These are phyloP conservation scores for Cyberlindnera bimundalis DNA, from an alignment of 805 yeast genomes.

Conservation along the genomic window DNA sequence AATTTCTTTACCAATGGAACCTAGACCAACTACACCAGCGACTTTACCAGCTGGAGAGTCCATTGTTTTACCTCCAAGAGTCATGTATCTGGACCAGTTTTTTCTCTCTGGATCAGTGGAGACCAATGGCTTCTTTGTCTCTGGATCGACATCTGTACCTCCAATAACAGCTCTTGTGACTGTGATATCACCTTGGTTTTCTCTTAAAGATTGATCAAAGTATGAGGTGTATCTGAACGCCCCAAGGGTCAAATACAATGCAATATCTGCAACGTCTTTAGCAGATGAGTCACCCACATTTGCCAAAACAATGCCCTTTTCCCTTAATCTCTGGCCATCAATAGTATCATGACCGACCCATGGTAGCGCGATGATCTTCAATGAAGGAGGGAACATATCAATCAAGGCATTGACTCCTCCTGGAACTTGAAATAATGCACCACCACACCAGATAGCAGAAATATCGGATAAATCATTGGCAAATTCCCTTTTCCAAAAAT, in stretches of 20 bases:
- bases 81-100: slow-evolving; percentile 39
- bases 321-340: slow-evolving; percentile 42
- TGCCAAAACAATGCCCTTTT: slow-evolving; percentile 50
- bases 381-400: slow-evolving; percentile 42
- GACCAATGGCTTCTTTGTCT: slow-evolving; percentile 6
- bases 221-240: slow-evolving; percentile 55
- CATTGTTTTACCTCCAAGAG: slow-evolving; percentile 43
- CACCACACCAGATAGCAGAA: slow-evolving; percentile 52
- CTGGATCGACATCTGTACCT: slow-evolving; percentile 22
- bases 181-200: slow-evolving; percentile 39
- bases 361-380: slow-evolving; percentile 50
- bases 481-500: slow-evolving; percentile 40
- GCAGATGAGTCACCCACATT: slow-evolving; percentile 61
- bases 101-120: slow-evolving; percentile 30
- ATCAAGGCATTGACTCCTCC: slow-evolving; percentile 43
- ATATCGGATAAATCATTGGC: slow-evolving; percentile 37
- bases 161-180: slow-evolving; percentile 41
- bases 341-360: slow-evolving; percentile 61
- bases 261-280: slow-evolving; percentile 72
- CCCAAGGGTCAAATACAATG: slow-evolving; percentile 52
- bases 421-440: slow-evolving; percentile 42
- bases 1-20: slow-evolving; percentile 64
- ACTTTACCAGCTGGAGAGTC: slow-evolving; percentile 53
- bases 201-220: slow-evolving; percentile 42
- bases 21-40: slow-evolving; percentile 68